Conservation (phyloP, 805 yeast genomes). For the Sugiyamaella lignohabitans region DNA sequence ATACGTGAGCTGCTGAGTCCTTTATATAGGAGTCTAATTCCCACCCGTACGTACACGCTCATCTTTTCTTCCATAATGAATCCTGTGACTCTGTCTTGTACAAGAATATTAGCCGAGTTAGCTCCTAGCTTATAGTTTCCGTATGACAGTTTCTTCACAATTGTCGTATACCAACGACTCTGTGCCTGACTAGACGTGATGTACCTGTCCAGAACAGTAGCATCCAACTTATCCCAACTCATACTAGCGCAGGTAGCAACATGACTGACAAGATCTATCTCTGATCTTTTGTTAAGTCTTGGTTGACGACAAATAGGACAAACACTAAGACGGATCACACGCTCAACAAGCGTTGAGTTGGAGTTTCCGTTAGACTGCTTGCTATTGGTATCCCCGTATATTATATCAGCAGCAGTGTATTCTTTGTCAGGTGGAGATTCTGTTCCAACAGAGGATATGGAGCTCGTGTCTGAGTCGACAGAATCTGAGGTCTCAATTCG, state of each 20-base stretch:
- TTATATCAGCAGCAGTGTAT: not conserved
- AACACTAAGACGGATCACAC: slow-evolving; percentile 52
- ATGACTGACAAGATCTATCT: slow-evolving; percentile 74
- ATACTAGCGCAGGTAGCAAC: slow-evolving; percentile 78
- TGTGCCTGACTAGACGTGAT: slow-evolving; percentile 79
- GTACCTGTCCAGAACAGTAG: slow-evolving; percentile 57
- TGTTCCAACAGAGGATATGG: not conserved
- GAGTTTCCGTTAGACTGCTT: not conserved
- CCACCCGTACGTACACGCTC: slow-evolving; percentile 80
- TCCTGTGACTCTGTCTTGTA: slow-evolving; percentile 87
- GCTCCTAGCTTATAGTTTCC: slow-evolving; percentile 83
- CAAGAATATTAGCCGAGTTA: slow-evolving; percentile 88
- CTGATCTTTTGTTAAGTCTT: slow-evolving; percentile 45
- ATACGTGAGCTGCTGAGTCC: slow-evolving; percentile 52
- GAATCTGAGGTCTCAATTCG: not conserved
- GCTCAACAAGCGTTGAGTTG: slow-evolving; percentile 23
- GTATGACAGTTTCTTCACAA: slow-evolving; percentile 74
- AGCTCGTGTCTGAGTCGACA: not conserved
- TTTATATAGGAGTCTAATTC: slow-evolving; percentile 75
- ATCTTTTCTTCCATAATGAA: slow-evolving; percentile 88
- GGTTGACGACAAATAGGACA: slow-evolving; percentile 79
- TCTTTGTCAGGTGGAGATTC: slow-evolving; percentile 1
- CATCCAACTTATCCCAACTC: slow-evolving; percentile 65
- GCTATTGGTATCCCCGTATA: not conserved
- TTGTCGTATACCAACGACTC: slow-evolving; percentile 81